Conservation (phyloP, 306 rosid species). For the Dalbergia oliveri region DNA sequence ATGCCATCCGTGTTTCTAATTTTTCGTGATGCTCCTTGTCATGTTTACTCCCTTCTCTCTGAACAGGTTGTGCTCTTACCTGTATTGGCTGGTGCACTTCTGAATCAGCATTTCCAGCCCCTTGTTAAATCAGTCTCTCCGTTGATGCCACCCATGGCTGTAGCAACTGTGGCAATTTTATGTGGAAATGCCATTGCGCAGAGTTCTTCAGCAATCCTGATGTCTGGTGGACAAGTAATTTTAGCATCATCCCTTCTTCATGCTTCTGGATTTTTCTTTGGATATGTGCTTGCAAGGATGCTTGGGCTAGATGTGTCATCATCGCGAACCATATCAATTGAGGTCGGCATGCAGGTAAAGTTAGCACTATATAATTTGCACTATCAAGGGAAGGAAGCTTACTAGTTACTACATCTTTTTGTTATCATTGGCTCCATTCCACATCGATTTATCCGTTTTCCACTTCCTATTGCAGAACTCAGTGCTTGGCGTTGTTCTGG, state of each 20-base stretch:
- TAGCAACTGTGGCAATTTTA: constrained; percentile 76
- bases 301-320: constrained; percentile 72
- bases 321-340: constrained; percentile 82
- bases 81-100: constrained; percentile 80
- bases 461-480: constrained; percentile 67
- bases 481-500: constrained; percentile 78
- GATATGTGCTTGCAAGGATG: constrained; percentile 66
- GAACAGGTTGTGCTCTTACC: constrained; percentile 89
- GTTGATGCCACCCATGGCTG: constrained; percentile 86
- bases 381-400: neutral
- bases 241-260: constrained; percentile 75
- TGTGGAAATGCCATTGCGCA: constrained; percentile 84
- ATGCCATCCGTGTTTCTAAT: neutral
- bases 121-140: constrained; percentile 75
- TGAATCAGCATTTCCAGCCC: constrained; percentile 82
- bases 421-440: neutral
- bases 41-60: constrained; percentile 28
- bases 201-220: constrained; percentile 79
- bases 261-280: constrained; percentile 80
- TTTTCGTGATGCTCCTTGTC: constrained; percentile 3
- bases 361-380: neutral
- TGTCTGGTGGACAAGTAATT: constrained; percentile 73
- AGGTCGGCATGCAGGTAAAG: constrained; percentile 94
- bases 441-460: neutral
- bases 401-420: neutral